Evolutionary conservation across 202 grass and related monocot species (phyloP).

Genomic region (Musa balbisiana): DNA sequence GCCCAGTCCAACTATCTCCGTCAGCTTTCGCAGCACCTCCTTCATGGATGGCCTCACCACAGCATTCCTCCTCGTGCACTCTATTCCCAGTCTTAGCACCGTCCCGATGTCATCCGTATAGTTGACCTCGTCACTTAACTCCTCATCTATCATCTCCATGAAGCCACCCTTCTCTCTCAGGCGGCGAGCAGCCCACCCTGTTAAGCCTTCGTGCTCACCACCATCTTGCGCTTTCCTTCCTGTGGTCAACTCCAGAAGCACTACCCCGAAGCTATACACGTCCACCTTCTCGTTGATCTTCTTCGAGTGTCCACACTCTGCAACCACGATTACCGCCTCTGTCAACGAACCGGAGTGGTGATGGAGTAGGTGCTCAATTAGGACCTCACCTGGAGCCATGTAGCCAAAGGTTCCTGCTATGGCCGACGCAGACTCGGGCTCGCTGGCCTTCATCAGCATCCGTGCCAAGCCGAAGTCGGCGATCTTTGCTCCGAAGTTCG

Average conservation of each 20-base stretch:
- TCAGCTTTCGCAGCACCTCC: conserved; percentile 27
- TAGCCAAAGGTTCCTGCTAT: conserved; percentile 76
- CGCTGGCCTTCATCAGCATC: conserved; percentile 51
- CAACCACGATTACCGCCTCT: neutral
- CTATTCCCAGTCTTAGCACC: conserved; percentile 57
- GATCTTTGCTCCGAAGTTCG: conserved; percentile 69
- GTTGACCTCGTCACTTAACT: conserved; percentile 22
- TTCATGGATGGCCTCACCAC: conserved; percentile 52
- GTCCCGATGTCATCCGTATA: conserved; percentile 26
- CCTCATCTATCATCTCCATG: conserved; percentile 37
- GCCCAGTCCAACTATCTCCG: neutral
- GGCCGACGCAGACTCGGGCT: conserved; percentile 47
- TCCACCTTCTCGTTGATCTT: conserved; percentile 89
- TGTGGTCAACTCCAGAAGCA: conserved; percentile 65
- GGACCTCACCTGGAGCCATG: conserved; percentile 64
- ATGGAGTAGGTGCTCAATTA: neutral
- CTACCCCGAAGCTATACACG: conserved; percentile 77
- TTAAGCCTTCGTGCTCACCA: conserved; percentile 36
- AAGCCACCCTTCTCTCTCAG: conserved; percentile 32
- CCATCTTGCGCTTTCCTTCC: conserved; percentile 53
- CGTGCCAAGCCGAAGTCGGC: conserved; percentile 83
- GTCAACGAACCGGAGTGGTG: no score
- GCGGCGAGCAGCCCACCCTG: conserved; percentile 53
- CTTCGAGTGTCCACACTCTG: conserved; percentile 47
- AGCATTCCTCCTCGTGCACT: conserved; percentile 48